phyloP scores from a whole-genome alignment of 2,329 filamentous ascomycete species.

The Zymoseptoria passerinii region DNA sequence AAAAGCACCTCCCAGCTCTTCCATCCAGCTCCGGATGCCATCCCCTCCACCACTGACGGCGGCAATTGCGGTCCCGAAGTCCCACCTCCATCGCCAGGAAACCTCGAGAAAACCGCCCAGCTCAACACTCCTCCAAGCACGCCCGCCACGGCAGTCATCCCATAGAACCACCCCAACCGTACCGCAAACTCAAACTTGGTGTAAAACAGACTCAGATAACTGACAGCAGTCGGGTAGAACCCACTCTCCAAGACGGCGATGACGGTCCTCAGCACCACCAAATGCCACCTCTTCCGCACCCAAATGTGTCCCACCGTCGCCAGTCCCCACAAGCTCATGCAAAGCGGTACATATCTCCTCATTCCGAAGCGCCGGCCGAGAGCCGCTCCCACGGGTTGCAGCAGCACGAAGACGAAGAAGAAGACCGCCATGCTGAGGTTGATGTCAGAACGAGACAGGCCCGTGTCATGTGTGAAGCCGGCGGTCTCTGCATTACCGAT shows the following conservation, averaged over 20 bases:
- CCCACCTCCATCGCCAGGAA: constrained; percentile 19
- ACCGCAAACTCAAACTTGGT: constrained; percentile 50
- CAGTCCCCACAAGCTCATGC: constrained; percentile 49
- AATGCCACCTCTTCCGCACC: constrained; percentile 40
- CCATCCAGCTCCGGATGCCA: constrained; percentile 23
- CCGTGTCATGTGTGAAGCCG: constrained; percentile 51
- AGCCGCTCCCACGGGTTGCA: constrained; percentile 50
- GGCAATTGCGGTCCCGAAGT: constrained; percentile 2
- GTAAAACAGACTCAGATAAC: constrained; percentile 53
- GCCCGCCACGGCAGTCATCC: constrained; percentile 48
- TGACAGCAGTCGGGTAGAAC: constrained; percentile 52
- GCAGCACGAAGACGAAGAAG: constrained; percentile 51
- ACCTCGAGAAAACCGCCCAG: constrained; percentile 42
- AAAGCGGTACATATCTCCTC: constrained; percentile 47
- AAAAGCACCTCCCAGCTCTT: constrained; percentile 46
- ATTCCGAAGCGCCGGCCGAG: constrained; percentile 51
- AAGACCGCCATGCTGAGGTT: constrained; percentile 51
- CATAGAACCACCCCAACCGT: constrained; percentile 49
- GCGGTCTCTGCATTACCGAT: constrained; percentile 50
- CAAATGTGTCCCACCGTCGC: constrained; percentile 42
- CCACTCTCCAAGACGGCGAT: constrained; percentile 47
- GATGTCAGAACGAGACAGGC: constrained; percentile 44
- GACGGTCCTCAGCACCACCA: constrained; percentile 38
- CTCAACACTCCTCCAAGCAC: constrained; percentile 49
- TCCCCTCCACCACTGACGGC: constrained; percentile 2